Base-by-base conservation (phyloP, 1,284 basidiomycete species). In the Paramarasmius palmivorus region DNA sequence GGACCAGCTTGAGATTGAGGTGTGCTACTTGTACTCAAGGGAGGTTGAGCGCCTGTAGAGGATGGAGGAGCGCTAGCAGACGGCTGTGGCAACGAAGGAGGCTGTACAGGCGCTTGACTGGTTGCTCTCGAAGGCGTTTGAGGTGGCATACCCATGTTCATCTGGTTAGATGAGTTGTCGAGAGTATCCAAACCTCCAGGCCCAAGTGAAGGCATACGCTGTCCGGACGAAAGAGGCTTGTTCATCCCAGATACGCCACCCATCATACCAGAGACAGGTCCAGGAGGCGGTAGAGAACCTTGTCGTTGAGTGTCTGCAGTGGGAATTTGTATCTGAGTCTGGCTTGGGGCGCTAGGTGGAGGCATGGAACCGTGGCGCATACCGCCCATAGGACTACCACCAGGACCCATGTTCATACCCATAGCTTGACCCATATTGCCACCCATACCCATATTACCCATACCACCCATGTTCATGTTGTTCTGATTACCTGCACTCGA, bases 1-100 rank as follows among this genome's bases (percentile, higher is more conserved):
- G 54, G 26, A 50, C 47, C 48, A 42, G 51, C 9, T 42, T 53
- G 50, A 44, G 46, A 36, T 25, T 57, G 37, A 42, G 59, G 20
- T 55, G 57, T 38, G 46, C 7, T 6, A 32, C 7, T 12, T 6
- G 29, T 12, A 12, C 7, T 32, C 12, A 12, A 12, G 7, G 29
- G 6, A 32, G 29, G 29, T 32, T 32, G 29, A 6, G 29, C 12
- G 6, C 12, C 7, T 32, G 29, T 6, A 32, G 29, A 32, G 29
- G n/a, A n/a, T n/a, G 29, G 29, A 32, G 29, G 29, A 6, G 12
- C 29, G 12, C 29, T 32, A 6, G 7, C 47, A 23, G 54, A 54
- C 29, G 52, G 53, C 19, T 39, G 55, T 49, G 37, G 56, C 12
- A 52, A 32, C 40, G 53, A 12, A 44, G 52, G 39, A 39, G 54